phyloP scores from a whole-genome alignment of 2,329 filamentous ascomycete species.

The Massarina eburnea region DNA sequence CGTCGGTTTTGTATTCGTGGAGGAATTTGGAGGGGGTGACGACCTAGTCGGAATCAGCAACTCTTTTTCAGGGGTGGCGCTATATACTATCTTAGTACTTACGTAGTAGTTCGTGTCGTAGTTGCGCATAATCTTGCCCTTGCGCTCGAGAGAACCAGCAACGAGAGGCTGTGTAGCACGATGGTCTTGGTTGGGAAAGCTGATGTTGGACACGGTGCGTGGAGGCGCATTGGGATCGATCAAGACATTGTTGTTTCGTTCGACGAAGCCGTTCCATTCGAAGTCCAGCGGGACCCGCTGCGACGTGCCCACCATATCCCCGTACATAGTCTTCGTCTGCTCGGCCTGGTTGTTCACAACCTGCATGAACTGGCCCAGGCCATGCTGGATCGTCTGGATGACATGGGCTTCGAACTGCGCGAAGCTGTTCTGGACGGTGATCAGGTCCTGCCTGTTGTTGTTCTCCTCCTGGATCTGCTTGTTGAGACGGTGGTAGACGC shows the following conservation, averaged over 20 bases:
- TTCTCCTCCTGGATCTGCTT: constrained; percentile 95
- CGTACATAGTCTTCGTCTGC: constrained; percentile 76
- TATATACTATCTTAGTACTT: neutral
- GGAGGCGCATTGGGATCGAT: constrained; percentile 76
- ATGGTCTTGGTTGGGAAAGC: constrained; percentile 89
- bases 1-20: constrained; percentile 95
- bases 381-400: constrained; percentile 77
- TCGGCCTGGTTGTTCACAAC: constrained; percentile 79
- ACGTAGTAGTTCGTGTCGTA: constrained; percentile 83
- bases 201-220: constrained; percentile 71
- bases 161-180: constrained; percentile 76
- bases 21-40: constrained; percentile 85
- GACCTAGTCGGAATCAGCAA: constrained; percentile 43
- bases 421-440: constrained; percentile 90
- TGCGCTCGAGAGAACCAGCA: constrained; percentile 86
- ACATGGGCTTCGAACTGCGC: constrained; percentile 84
- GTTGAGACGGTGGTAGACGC: constrained; percentile 79
- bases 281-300: constrained; percentile 81
- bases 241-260: constrained; percentile 70
- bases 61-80: neutral
- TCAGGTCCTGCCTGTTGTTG: constrained; percentile 88
- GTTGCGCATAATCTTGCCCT: constrained; percentile 81
- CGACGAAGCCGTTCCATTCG: constrained; percentile 85
- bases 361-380: constrained; percentile 80
- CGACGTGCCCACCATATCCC: constrained; percentile 75